These are phyloP conservation scores for Exophiala spinifera DNA, from an alignment of 2,329 filamentous ascomycete genomes.

Conservation along the genomic window DNA sequence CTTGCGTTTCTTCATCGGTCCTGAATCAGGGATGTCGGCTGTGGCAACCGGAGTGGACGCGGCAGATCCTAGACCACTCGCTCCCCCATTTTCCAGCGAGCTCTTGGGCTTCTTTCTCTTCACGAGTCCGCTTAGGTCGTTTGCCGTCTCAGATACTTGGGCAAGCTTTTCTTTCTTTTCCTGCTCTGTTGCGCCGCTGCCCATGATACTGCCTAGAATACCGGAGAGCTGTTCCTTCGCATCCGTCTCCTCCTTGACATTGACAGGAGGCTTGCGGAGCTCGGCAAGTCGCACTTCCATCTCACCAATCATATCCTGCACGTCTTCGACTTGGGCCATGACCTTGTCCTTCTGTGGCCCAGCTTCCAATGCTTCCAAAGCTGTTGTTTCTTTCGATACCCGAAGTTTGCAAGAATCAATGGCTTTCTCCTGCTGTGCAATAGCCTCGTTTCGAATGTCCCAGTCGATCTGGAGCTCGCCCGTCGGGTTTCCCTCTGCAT, in stretches of 20 bases:
- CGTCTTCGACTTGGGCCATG: slow-evolving; percentile 53
- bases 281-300: slow-evolving; percentile 60
- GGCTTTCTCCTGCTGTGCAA: slow-evolving; percentile 58
- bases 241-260: slow-evolving; percentile 40
- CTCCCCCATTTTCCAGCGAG: slow-evolving; percentile 11
- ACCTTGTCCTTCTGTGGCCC: slow-evolving; percentile 37
- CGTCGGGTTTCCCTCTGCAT: slow-evolving; percentile 42
- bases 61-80: slow-evolving; percentile 19
- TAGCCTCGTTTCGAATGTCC: slow-evolving; percentile 56
- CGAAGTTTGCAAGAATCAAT: slow-evolving; percentile 57
- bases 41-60: slow-evolving; percentile 19
- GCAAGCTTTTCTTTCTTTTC: slow-evolving; percentile 54
- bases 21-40: slow-evolving; percentile 2
- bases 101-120: slow-evolving; percentile 50
- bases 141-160: slow-evolving; percentile 55
- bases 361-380: slow-evolving; percentile 40
- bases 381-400: slow-evolving; percentile 52
- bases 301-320: slow-evolving; percentile 59
- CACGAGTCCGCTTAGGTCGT: slow-evolving; percentile 58
- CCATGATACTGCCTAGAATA: slow-evolving; percentile 57
- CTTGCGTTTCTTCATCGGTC: slow-evolving; percentile 27
- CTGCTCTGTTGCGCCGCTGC: slow-evolving; percentile 46
- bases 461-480: slow-evolving; percentile 49
- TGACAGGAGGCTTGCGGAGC: slow-evolving; percentile 54
- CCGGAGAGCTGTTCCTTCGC: slow-evolving; percentile 47